A percentile compares a stretch with the other conserved stretches of the same genome.
These are phyloP conservation scores for Xylariales sp. DNA, from an alignment of 2,329 filamentous ascomycete genomes.

Conservation along the genomic window DNA sequence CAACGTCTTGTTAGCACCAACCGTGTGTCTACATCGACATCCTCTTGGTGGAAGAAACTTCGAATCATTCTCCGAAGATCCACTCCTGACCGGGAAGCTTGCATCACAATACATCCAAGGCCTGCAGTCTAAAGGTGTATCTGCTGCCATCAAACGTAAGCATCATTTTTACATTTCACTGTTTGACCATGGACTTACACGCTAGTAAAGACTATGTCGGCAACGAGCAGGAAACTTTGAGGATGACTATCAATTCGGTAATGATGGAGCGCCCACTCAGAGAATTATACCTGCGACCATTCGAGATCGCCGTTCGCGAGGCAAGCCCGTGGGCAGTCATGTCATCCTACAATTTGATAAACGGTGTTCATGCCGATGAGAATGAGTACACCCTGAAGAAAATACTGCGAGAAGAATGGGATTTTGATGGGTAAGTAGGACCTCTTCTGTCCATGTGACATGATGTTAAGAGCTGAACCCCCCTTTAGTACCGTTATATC, in stretches of 20 bases:
- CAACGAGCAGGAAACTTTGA: constrained; percentile 70
- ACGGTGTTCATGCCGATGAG: constrained; percentile 58
- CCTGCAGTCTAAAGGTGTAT: constrained; percentile 68
- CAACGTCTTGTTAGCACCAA: constrained; percentile 70
- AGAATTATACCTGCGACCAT: constrained; percentile 70
- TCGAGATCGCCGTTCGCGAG: constrained; percentile 67
- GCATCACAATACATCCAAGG: constrained; percentile 69
- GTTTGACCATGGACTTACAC: constrained; percentile 8
- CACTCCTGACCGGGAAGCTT: constrained; percentile 69
- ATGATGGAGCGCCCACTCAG: constrained; percentile 62
- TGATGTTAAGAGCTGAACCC: too few relatives aligned
- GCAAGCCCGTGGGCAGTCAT: constrained; percentile 67
- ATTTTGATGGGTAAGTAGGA: constrained; percentile 49
- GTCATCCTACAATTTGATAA: constrained; percentile 65
- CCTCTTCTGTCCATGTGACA: constrained; percentile 13
- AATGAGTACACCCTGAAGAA: constrained; percentile 50
- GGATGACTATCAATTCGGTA: constrained; percentile 59
- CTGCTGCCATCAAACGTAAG: constrained; percentile 73
- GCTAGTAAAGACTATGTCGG: constrained; percentile 52
- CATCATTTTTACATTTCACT: constrained; percentile 9
- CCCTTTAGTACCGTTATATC: constrained; percentile 53
- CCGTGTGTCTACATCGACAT: constrained; percentile 77
- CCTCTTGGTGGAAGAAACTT: constrained; percentile 83
- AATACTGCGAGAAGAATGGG: constrained; percentile 58
- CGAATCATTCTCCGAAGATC: constrained; percentile 83